Evolutionary conservation across 2,329 filamentous ascomycete genomes (phyloP), one percentile per base, ranked within the genome.

Genomic region (Septoria petroselini): DNA sequence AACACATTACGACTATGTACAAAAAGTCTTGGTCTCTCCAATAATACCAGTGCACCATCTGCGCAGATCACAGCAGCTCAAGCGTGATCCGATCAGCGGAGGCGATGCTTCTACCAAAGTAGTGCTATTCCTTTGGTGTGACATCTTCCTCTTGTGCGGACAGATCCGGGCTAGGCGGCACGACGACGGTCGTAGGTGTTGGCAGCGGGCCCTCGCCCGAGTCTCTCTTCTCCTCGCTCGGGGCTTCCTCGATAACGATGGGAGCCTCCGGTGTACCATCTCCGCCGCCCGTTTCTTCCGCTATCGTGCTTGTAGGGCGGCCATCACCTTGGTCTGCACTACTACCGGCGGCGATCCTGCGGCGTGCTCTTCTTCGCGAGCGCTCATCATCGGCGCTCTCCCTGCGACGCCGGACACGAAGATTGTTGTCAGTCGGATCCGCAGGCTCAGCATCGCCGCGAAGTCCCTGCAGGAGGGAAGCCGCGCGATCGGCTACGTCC

Each of bases 401-500:
- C 63, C 86, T 73, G 61, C 83, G 71, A 49, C 82, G 78, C 47
- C 89, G 74, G 49, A 88, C 75, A 9, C 75, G 72, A 15, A 79
- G 55, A 23, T 63, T 67, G 21, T 68, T 68, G 60, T 62, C 60
- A 7, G 59, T 29, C 19, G 34, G 50, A 8, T 49, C 53, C 3
- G 37, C 40, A 35, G 45, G 53, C 38, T 55, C 84, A 78, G 50
- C 82, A 70, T 70, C 77, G 73, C 66, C 81, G 51, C 89, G 81
- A 69, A 96, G 84, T 38, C 89, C 89, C 65, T 95, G 87, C 23
- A 97, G 75, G 67, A 96, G 74, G 57, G 84, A 81, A 1, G 89
- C 89, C 2, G 91, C 91, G 44, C 90, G 82, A 60, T 91, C 86
- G 2, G 89, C 91, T 21, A 97, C 83, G 57, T 95, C 89, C 68